These are phyloP conservation scores for Amphicarpaea edgeworthii DNA, from an alignment of 306 rosid genomes.

Conservation along the genomic window DNA sequence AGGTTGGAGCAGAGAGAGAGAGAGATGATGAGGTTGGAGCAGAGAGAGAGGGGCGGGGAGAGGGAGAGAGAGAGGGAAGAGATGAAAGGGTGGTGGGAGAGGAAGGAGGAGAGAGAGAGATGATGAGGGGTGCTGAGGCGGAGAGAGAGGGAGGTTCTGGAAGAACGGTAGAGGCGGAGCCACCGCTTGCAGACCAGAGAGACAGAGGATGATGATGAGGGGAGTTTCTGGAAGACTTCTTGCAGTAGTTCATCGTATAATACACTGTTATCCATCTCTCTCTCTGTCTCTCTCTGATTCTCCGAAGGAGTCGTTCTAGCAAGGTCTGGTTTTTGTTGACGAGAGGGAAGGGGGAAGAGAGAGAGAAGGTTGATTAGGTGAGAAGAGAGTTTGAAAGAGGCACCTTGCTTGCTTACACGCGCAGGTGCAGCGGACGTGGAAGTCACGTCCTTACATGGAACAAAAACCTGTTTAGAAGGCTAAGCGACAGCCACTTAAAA, in stretches of 20 bases:
- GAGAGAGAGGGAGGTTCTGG: constrained; percentile 73
- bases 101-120: constrained; percentile 69
- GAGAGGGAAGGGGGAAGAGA: not conserved
- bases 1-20: constrained; percentile 58
- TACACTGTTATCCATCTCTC: constrained; percentile 58
- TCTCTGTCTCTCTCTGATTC: not conserved
- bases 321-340: constrained; percentile 9
- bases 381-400: constrained; percentile 36
- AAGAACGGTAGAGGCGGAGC: constrained; percentile 79
- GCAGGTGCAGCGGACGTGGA: constrained; percentile 49
- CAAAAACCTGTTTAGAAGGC: too few species aligned
- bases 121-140: constrained; percentile 48
- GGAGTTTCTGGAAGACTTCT: constrained; percentile 76
- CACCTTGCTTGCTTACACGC: constrained; percentile 47
- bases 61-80: too few species aligned
- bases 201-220: constrained; percentile 61
- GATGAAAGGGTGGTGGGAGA: not conserved
- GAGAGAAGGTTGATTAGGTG: constrained; percentile 41
- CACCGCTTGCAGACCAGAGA: constrained; percentile 86
- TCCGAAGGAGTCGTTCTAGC: not conserved
- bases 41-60: constrained; percentile 39
- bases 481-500: too few species aligned
- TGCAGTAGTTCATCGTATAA: constrained; percentile 81
- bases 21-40: constrained; percentile 48
- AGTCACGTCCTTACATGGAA: constrained; percentile 42